These are phyloP conservation scores for Xerocomus amazonicus DNA, from an alignment of 1,284 basidiomycete genomes.

Conservation along the genomic window DNA sequence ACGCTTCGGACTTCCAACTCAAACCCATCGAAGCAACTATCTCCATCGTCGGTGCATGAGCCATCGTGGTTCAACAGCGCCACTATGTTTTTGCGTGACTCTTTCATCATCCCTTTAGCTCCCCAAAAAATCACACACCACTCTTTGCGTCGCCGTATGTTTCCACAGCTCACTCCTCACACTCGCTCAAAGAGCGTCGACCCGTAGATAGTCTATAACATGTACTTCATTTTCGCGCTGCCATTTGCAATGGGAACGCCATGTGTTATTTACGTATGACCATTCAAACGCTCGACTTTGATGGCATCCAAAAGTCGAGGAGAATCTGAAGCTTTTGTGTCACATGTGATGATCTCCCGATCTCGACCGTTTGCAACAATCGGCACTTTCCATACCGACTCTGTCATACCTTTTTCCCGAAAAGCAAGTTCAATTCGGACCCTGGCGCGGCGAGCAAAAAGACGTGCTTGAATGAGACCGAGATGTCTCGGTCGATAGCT, in stretches of 20 bases:
- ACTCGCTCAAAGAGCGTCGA: background rate
- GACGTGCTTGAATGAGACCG: no score
- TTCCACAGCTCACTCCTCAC: conserved; percentile 9
- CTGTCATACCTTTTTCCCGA: background rate
- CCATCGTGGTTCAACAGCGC: background rate
- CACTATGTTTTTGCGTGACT: background rate
- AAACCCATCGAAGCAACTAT: conserved; percentile 41
- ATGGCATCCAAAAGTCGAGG: background rate
- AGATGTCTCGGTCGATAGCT: no score
- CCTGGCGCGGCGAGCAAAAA: no score
- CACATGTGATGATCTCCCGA: background rate
- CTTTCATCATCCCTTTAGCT: background rate
- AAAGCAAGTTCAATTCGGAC: no score
- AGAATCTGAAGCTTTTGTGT: background rate
- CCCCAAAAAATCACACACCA: background rate
- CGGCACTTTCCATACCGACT: background rate
- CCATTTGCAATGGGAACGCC: background rate
- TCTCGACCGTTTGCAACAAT: background rate
- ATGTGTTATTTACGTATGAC: background rate
- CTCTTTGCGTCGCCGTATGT: background rate
- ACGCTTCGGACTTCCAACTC: conserved; percentile 40
- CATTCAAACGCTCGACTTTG: background rate
- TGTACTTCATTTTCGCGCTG: background rate
- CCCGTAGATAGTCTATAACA: background rate
- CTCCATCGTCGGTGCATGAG: conserved; percentile 31